A percentile compares a stretch with the other conserved stretches of the same genome.
Conservation (phyloP, 768 basidiomycete species). For the Pisolithus orientalis region DNA sequence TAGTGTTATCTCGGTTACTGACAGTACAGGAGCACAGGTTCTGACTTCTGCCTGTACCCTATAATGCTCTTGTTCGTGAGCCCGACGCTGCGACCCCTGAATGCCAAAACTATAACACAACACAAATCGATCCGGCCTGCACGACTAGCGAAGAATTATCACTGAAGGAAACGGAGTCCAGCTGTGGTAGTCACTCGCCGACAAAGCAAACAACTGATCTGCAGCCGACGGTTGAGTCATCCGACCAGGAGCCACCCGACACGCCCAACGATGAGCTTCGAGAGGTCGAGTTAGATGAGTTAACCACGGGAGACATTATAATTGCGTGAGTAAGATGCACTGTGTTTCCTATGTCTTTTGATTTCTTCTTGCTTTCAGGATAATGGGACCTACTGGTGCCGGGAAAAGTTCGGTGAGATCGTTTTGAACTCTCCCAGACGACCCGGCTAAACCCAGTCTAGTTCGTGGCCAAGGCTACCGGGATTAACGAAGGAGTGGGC, state of each 20-base stretch:
- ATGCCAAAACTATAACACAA: too few species aligned
- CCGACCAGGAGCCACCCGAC: background rate
- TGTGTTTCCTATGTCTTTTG: background rate
- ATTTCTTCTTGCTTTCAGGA: background rate
- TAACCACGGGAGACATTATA: slow-evolving; percentile 3
- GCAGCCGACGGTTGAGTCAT: background rate
- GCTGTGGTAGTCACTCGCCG: too few species aligned
- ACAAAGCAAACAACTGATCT: background rate
- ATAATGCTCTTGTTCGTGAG: too few species aligned
- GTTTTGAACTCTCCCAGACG: too few species aligned
- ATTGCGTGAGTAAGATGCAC: slow-evolving; percentile 8
- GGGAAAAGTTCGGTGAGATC: slow-evolving; percentile 17
- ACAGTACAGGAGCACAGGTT: too few species aligned
- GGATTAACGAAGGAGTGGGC: slow-evolving; percentile 1
- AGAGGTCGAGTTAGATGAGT: background rate
- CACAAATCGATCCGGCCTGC: too few species aligned
- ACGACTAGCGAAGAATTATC: too few species aligned
- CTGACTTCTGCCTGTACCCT: too few species aligned
- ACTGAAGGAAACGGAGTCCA: too few species aligned
- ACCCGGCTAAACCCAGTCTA: background rate
- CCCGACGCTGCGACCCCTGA: too few species aligned
- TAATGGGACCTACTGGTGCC: slow-evolving; percentile 18
- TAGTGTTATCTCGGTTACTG: too few species aligned
- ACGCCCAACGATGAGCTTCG: background rate
- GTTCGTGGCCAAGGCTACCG: slow-evolving; percentile 9